A percentile compares a stretch with the other conserved stretches of the same genome.
These are phyloP conservation scores for Oryza coarctata DNA, from an alignment of 176 grass and related monocot genomes.

Conservation along the genomic window DNA sequence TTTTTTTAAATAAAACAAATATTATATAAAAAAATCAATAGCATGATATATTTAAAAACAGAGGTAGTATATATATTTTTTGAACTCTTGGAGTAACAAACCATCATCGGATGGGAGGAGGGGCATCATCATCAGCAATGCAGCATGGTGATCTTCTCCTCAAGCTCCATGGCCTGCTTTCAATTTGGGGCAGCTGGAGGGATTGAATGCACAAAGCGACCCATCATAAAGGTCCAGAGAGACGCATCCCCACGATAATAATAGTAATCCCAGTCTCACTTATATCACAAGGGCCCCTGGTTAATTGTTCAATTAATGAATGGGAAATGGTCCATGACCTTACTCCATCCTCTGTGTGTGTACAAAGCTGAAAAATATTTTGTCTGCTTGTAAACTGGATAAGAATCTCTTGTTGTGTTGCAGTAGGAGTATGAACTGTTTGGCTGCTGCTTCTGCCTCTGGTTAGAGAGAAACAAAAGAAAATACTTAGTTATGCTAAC, in stretches of 20 bases:
- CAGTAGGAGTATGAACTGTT: background rate
- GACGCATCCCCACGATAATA: background rate
- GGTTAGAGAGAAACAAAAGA: background rate
- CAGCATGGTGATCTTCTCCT: background rate
- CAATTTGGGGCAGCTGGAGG: constrained; percentile 19
- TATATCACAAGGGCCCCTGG: constrained; percentile 21
- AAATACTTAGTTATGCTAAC: background rate
- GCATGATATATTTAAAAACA: background rate
- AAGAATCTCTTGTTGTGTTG: background rate
- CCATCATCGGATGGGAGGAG: background rate
- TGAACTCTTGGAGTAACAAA: no score
- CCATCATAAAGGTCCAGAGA: constrained; percentile 3
- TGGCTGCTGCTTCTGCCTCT: background rate
- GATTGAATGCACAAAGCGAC: constrained; percentile 44
- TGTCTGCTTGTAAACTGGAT: background rate
- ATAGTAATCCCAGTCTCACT: background rate
- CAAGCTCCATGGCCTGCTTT: background rate
- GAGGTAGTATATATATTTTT: no score
- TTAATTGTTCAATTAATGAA: constrained; percentile 29
- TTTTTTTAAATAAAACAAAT: no score
- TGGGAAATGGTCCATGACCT: background rate
- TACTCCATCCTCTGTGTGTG: background rate
- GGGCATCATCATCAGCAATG: background rate
- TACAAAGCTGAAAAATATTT: background rate
- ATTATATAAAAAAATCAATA: no score